A percentile compares a stretch with the other conserved stretches of the same genome.
Conservation (phyloP, 176 grass and related monocot species). For the Elaeis guineensis region DNA sequence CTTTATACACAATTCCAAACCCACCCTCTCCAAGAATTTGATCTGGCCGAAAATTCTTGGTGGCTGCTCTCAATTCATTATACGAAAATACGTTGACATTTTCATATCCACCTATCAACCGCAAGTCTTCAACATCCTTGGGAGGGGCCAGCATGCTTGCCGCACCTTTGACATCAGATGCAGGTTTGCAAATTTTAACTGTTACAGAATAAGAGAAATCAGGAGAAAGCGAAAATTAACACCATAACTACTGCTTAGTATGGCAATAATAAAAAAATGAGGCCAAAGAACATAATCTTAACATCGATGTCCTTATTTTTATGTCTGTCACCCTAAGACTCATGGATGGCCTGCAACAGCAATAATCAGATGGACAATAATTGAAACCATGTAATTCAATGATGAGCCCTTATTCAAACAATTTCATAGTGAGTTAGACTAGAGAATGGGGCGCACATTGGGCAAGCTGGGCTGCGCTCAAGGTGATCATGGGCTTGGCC, state of each 20-base stretch:
- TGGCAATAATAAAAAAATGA: too few relatives aligned
- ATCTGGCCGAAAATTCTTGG: conserved; percentile 86
- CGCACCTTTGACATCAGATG: conserved; percentile 28
- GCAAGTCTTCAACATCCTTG: conserved; percentile 74
- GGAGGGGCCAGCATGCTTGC: conserved; percentile 63
- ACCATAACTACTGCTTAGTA: not conserved
- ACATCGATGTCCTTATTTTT: too few relatives aligned
- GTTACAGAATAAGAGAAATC: conserved; percentile 29
- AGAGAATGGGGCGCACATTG: too few relatives aligned
- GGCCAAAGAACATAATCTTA: too few relatives aligned
- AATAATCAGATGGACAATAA: too few relatives aligned
- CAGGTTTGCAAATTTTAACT: conserved; percentile 50
- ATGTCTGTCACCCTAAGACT: too few relatives aligned
- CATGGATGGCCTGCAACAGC: too few relatives aligned
- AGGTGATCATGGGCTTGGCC: too few relatives aligned
- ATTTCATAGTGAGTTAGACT: too few relatives aligned
- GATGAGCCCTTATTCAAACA: too few relatives aligned
- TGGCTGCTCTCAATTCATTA: conserved; percentile 60
- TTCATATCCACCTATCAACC: conserved; percentile 57
- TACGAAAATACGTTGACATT: conserved; percentile 87
- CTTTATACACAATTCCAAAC: conserved; percentile 96
- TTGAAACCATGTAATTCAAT: too few relatives aligned
- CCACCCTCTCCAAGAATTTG: conserved; percentile 91
- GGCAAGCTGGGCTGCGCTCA: too few relatives aligned
- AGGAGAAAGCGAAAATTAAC: conserved; percentile 1